Percentiles rank a stretch among this genome's conserved stretches.
Conservation (phyloP, 345 rosid species). For the Eucalyptus cloeziana region DNA sequence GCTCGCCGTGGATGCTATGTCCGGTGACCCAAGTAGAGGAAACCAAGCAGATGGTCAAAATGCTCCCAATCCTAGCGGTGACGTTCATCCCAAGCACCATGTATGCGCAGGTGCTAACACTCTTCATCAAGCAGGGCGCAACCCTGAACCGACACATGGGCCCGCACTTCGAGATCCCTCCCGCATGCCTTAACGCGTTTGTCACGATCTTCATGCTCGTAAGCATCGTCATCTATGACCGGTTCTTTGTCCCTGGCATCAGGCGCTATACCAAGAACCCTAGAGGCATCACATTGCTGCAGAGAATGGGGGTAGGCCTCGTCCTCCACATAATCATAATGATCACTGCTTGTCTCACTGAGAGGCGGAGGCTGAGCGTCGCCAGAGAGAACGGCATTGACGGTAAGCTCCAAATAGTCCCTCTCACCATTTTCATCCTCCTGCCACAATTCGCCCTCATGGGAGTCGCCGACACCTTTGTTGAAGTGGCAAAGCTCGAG, state of each 20-base stretch:
- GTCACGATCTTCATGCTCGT: slow-evolving; percentile 59
- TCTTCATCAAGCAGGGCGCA: slow-evolving; percentile 68
- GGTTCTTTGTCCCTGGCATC: slow-evolving; percentile 21
- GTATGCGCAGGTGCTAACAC: slow-evolving; percentile 32
- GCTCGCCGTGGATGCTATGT: slow-evolving; percentile 38
- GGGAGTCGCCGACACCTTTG: slow-evolving; percentile 62
- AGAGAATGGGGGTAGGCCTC: slow-evolving; percentile 69
- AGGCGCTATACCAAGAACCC: slow-evolving; percentile 46
- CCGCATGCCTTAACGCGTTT: slow-evolving; percentile 56
- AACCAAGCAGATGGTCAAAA: slow-evolving; percentile 58
- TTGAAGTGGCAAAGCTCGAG: slow-evolving; percentile 63
- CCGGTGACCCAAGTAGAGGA: slow-evolving; percentile 60
- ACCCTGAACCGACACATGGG: slow-evolving; percentile 40
- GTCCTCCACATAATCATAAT: slow-evolving; percentile 31
- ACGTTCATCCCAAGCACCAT: slow-evolving; percentile 49
- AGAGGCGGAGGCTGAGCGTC: slow-evolving; percentile 42
- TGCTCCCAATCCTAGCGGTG: slow-evolving; percentile 30
- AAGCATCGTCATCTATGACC: slow-evolving; percentile 41
- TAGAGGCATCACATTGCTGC: slow-evolving; percentile 72
- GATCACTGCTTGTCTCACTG: slow-evolving; percentile 34
- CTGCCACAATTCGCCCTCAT: slow-evolving; percentile 58
- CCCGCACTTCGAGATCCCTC: slow-evolving; percentile 53
- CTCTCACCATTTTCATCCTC: slow-evolving; percentile 43
- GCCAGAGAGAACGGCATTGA: slow-evolving; percentile 22
- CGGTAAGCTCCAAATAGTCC: slow-evolving; percentile 23